A percentile compares a stretch with the other conserved stretches of the same genome.
Evolutionary conservation across 495 filamentous ascomycete species (phyloP).

Genomic region (Podospora comata): DNA sequence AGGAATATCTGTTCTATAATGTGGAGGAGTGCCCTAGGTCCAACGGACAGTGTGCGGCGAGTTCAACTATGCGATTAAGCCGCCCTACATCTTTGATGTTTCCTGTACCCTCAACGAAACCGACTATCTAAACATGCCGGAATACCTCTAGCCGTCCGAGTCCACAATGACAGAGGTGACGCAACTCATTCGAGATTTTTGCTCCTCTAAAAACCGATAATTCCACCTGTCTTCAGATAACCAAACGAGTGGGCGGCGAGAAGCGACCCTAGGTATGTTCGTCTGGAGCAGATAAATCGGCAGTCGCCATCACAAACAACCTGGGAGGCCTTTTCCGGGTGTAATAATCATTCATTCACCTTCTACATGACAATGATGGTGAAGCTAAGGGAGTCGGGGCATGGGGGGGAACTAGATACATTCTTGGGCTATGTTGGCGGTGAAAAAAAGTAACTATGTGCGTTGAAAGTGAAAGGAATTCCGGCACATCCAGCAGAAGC

Average conservation of each 20-base stretch:
- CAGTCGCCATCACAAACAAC: no score
- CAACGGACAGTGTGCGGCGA: background rate
- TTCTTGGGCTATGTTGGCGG: background rate
- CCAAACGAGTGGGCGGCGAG: background rate
- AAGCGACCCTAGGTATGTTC: background rate
- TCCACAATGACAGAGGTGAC: background rate
- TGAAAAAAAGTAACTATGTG: background rate
- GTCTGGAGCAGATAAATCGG: background rate
- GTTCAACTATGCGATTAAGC: background rate
- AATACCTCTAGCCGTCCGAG: background rate
- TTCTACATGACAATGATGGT: background rate
- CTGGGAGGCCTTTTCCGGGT: no score
- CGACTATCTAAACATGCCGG: background rate
- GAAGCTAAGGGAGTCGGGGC: background rate
- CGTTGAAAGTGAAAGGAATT: background rate
- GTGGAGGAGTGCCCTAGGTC: background rate
- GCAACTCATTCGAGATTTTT: background rate
- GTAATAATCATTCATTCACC: no score
- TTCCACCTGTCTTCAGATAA: background rate
- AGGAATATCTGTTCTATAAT: background rate
- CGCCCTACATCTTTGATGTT: background rate
- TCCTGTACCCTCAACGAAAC: background rate
- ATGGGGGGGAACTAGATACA: conserved; percentile 6
- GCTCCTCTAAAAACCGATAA: background rate
- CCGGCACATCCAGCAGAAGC: background rate